Evolutionary conservation across 2,329 filamentous ascomycete species (phyloP).

Genomic region (Bisporella sp.): DNA sequence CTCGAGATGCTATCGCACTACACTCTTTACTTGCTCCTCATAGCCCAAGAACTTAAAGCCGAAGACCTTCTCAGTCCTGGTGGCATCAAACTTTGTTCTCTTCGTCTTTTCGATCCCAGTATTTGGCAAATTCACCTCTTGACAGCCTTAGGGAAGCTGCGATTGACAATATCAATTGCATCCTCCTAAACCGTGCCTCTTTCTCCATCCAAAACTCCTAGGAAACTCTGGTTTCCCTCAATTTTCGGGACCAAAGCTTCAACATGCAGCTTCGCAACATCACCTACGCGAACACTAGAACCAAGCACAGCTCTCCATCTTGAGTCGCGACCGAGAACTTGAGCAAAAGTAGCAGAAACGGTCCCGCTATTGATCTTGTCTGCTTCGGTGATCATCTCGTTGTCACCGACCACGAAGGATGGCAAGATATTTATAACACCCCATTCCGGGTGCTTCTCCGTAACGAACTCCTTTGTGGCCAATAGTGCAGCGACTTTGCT

Average conservation of each 20-base stretch:
- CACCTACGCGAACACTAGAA: constrained; percentile 15
- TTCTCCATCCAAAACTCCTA: constrained; percentile 15
- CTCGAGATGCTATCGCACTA: constrained; percentile 30
- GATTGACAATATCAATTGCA: constrained; percentile 30
- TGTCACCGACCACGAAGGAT: constrained; percentile 16
- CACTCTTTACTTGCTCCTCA: constrained; percentile 29
- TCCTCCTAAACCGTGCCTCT: constrained; percentile 31
- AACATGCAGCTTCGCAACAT: constrained; percentile 17
- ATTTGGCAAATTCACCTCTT: constrained; percentile 19
- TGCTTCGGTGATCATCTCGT: constrained; percentile 14
- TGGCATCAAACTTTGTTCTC: constrained; percentile 21
- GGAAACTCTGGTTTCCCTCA: constrained; percentile 14
- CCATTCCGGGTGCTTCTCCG: constrained; percentile 13
- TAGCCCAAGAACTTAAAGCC: constrained; percentile 27
- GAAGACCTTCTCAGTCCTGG: constrained; percentile 27
- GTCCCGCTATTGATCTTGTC: constrained; percentile 13
- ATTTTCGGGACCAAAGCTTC: constrained; percentile 16
- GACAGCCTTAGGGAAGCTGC: constrained; percentile 25
- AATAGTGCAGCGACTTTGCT: constrained; percentile 23
- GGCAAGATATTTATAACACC: constrained; percentile 21
- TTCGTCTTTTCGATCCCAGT: constrained; percentile 11
- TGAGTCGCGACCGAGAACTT: constrained; percentile 14
- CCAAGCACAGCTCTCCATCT: constrained; percentile 13
- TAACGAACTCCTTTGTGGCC: constrained; percentile 20
- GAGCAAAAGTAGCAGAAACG: constrained; percentile 7